Base-by-base conservation (phyloP, 2,329 filamentous ascomycete species). In the Phaeosphaeria sp. region DNA sequence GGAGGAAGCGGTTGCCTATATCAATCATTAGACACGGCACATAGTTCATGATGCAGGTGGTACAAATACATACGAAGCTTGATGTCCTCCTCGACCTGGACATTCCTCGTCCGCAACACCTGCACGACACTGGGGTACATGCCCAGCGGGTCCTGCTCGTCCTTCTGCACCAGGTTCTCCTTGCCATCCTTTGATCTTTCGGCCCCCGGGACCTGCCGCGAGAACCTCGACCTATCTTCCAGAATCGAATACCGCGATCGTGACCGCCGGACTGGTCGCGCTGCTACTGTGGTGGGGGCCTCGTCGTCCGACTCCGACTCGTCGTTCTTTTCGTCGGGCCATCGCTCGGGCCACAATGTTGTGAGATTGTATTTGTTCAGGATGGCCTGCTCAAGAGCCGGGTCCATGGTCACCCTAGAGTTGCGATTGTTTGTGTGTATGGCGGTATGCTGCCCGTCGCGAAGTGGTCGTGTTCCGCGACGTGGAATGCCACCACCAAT, bases 141-240 rank as follows among this genome's bases (percentile, higher is more conserved):
- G n/a, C 95, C 95, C 52, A 99, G 79, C 4, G 95, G 93, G 79
- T 99, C 95, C 1, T 92, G 87, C 77, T 99, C 96, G 74, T 99
- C 95, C 74, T 91, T 91, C 73, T 95, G 91, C 27, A 96, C 91
- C 59, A 94, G 79, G 67, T 89, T 95, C 63, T 91, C 90, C 46
- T 89, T 83, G 27, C 89, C 89, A 71, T 87, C 86, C 49, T 85
- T 86, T 2, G 86, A 87, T 71, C 85, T 88, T 74, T 92, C 87
- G 5, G 89, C 86, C 1, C 90, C 90, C 0, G 87, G 85, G 18
- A 91, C 79, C 74, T 87, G 91, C 69, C 86, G 85, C 57, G 88
- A 84, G 66, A 88, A 86, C 76, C 89, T 91, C 48, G 90, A 86
- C 52, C 87, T 87, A 57, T 89, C 86, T 75, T 95, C 92, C 51